Percentiles rank a stretch among this genome's conserved stretches.
Evolutionary conservation across 2,329 filamentous ascomycete genomes (phyloP).

Genomic region (Teratosphaeria zuluensis): DNA sequence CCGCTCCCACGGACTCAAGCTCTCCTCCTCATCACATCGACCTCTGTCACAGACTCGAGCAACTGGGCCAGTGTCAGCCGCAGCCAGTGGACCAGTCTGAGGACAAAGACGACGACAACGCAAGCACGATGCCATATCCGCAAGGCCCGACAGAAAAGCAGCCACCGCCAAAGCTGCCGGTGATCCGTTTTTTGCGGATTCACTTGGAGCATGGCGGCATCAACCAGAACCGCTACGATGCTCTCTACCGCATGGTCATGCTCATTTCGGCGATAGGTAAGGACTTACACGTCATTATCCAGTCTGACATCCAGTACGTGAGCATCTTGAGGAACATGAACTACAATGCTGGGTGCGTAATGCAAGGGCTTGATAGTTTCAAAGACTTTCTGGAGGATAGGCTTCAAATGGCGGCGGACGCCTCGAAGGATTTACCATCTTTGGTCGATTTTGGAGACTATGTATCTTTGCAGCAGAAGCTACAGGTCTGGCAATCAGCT

Average conservation of each 20-base stretch:
- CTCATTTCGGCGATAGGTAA: constrained; percentile 7
- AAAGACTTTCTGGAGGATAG: background rate
- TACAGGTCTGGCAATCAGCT: background rate
- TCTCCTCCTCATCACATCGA: background rate
- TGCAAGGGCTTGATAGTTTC: constrained; percentile 4
- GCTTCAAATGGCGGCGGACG: background rate
- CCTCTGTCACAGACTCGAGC: background rate
- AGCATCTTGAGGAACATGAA: background rate
- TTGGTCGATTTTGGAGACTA: constrained; percentile 1
- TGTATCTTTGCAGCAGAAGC: constrained; percentile 1
- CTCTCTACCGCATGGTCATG: constrained; percentile 8
- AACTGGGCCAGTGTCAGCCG: background rate
- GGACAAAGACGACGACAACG: background rate
- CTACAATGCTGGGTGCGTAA: background rate
- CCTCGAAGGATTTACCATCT: background rate
- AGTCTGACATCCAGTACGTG: background rate
- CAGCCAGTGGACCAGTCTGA: background rate
- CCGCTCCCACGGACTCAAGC: background rate
- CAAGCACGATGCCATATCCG: background rate
- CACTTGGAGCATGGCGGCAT: constrained; percentile 8
- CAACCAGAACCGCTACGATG: constrained; percentile 5
- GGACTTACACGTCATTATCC: constrained; percentile 2
- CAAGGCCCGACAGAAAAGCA: background rate
- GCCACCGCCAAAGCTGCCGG: constrained; percentile 1
- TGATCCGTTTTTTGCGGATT: constrained; percentile 5